A percentile compares a stretch with the other conserved stretches of the same genome.
Evolutionary conservation across 768 basidiomycete genomes (phyloP).

Genomic region (Pleurotus tuber-regium): DNA sequence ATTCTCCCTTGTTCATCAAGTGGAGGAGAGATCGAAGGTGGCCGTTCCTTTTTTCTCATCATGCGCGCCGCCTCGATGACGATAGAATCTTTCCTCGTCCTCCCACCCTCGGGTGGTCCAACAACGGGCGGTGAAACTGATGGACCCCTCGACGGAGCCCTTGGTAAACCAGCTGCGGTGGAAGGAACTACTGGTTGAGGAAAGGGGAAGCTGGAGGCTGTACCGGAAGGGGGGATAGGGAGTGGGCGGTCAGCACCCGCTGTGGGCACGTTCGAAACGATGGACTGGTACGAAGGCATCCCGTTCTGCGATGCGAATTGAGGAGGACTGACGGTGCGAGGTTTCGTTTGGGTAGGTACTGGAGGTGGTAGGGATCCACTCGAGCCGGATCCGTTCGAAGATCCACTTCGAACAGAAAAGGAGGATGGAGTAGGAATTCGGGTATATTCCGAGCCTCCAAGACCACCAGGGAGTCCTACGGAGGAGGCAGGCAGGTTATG

Average conservation of each 20-base stretch:
- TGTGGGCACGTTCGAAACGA: too few relatives aligned
- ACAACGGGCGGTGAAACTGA: constrained; percentile 1
- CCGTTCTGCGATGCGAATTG: too few relatives aligned
- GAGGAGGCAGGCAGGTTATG: too few relatives aligned
- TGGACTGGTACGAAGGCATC: too few relatives aligned
- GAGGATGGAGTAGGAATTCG: neutral
- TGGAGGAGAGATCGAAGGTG: constrained; percentile 3
- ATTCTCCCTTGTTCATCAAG: neutral
- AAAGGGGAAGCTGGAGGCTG: neutral
- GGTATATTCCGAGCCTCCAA: neutral
- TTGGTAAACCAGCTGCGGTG: neutral
- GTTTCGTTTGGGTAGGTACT: too few relatives aligned
- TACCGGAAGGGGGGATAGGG: constrained; percentile 8
- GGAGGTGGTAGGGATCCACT: too few relatives aligned
- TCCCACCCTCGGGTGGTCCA: neutral
- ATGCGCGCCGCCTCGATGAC: neutral
- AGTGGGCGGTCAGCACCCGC: constrained; percentile 9
- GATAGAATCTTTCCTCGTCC: constrained; percentile 14
- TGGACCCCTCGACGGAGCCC: neutral
- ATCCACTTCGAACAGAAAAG: neutral
- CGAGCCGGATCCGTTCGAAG: neutral
- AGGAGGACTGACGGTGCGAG: too few relatives aligned
- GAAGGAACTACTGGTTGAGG: neutral
- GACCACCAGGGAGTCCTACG: neutral
- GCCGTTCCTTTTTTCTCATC: neutral